Conservation (phyloP, 2,329 filamentous ascomycete species). For the Colletotrichum musicola region DNA sequence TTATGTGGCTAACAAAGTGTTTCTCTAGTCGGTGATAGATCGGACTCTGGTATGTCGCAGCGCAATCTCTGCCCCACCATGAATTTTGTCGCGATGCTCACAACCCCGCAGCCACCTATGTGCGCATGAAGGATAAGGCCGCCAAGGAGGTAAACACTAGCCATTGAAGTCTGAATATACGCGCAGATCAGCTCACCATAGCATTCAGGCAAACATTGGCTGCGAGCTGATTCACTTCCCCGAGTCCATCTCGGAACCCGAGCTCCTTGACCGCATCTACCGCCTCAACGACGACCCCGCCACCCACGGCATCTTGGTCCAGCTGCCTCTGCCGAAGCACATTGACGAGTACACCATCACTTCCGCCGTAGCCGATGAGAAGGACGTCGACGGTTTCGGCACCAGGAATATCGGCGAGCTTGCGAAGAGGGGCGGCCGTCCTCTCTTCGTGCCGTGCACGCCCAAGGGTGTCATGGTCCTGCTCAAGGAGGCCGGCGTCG, state of each 20-base stretch:
- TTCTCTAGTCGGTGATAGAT: conserved; percentile 83
- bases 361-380: conserved; percentile 89
- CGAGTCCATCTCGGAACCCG: conserved; percentile 83
- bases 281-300: conserved; percentile 86
- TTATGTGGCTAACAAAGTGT: conserved; percentile 27
- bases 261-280: conserved; percentile 86
- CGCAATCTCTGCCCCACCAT: conserved; percentile 36
- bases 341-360: conserved; percentile 93
- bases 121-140: conserved; percentile 99
- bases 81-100: conserved; percentile 48
- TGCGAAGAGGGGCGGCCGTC: conserved; percentile 91
- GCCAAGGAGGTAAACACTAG: conserved; percentile 78
- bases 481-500: conserved; percentile 84
- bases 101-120: conserved; percentile 82
- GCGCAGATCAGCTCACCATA: not conserved
- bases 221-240: conserved; percentile 89
- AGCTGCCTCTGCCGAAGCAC: conserved; percentile 89
- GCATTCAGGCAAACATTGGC: conserved; percentile 82
- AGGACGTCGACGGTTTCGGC: conserved; percentile 98
- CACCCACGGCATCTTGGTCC: conserved; percentile 93
- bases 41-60: conserved; percentile 82
- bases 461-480: conserved; percentile 98
- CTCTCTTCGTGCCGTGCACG: conserved; percentile 93
- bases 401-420: conserved; percentile 95
- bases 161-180: not conserved